A percentile compares a stretch with the other conserved stretches of the same genome.
Evolutionary conservation across 257 asterid species (phyloP).

Genomic region (Solanum etuberosum): DNA sequence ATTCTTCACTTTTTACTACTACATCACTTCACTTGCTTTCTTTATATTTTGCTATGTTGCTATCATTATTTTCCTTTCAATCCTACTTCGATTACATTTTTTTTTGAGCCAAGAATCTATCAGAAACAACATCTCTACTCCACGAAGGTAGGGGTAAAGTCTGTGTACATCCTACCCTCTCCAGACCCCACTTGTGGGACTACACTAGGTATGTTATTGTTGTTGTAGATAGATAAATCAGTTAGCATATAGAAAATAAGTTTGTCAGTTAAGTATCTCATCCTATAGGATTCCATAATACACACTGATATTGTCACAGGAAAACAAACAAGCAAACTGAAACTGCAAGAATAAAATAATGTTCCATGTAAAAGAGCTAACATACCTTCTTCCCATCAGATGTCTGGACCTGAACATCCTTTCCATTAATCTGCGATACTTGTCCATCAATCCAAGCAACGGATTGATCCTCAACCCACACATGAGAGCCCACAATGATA

Average conservation of each 20-base stretch:
- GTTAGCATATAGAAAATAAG: neutral
- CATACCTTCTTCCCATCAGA: constrained; percentile 2
- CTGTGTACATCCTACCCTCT: neutral
- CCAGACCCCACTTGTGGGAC: neutral
- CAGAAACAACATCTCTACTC: neutral
- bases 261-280: neutral
- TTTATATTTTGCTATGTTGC: neutral
- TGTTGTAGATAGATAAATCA: neutral
- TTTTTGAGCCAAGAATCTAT: neutral
- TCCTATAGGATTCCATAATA: neutral
- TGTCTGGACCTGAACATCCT: neutral
- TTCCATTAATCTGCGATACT: constrained; percentile 1
- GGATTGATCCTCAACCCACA: constrained; percentile 1
- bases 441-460: constrained; percentile 9
- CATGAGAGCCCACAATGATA: constrained; percentile 5
- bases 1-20: neutral
- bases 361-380: neutral
- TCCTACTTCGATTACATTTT: neutral
- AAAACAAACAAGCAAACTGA: neutral
- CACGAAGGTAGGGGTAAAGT: too few relatives aligned
- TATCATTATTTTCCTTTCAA: neutral
- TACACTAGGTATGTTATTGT: neutral
- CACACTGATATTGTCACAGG: neutral
- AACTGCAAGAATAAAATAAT: neutral
- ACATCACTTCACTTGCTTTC: neutral